Evolutionary conservation across 176 grass and related monocot genomes (phyloP).

Genomic region (Oryza punctata): DNA sequence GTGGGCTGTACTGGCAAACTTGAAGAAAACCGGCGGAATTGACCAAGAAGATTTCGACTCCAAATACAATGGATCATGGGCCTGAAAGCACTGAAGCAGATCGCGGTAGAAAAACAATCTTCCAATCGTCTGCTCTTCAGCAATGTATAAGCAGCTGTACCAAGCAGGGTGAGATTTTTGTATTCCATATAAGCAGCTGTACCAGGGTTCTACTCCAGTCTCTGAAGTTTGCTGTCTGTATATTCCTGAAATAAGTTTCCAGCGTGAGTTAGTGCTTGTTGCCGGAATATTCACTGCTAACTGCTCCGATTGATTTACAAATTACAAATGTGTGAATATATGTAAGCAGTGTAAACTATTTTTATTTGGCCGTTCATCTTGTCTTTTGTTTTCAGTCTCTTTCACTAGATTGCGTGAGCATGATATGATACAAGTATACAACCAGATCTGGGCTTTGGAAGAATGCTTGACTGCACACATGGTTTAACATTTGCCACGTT

Average conservation of each 20-base stretch:
- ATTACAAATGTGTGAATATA: not conserved
- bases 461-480: not conserved
- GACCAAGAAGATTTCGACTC: slow-evolving; percentile 43
- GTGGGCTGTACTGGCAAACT: slow-evolving; percentile 70
- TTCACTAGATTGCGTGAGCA: not conserved
- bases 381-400: not conserved
- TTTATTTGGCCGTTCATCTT: not conserved
- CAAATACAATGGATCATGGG: slow-evolving; percentile 28
- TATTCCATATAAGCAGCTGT: slow-evolving; percentile 3
- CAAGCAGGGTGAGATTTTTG: slow-evolving; percentile 1
- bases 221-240: not conserved
- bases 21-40: slow-evolving; percentile 55
- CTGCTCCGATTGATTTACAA: not conserved
- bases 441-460: not conserved
- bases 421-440: not conserved
- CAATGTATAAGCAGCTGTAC: no score
- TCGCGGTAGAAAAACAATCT: slow-evolving; percentile 5
- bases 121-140: not conserved
- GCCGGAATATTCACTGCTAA: not conserved
- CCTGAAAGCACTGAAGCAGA: not conserved
- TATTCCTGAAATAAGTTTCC: not conserved
- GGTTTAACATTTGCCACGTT: not conserved
- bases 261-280: slow-evolving; percentile 9
- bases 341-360: not conserved
- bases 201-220: slow-evolving; percentile 2